These are phyloP conservation scores for Elsinoe arachidis DNA, from an alignment of 2,329 filamentous ascomycete genomes.

Conservation along the genomic window DNA sequence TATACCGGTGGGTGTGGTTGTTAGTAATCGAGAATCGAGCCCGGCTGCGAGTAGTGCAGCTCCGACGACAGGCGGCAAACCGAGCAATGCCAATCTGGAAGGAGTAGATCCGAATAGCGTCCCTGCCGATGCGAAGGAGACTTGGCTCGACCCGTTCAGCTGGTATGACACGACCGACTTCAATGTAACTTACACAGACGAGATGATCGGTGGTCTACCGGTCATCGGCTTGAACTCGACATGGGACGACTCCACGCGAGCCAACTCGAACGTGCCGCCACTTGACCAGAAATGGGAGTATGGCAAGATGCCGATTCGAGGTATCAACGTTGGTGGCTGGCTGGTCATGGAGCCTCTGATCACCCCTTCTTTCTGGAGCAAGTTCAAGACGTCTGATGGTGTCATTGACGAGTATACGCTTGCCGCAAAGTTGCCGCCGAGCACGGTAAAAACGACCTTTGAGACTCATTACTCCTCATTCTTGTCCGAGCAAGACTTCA, in stretches of 20 bases:
- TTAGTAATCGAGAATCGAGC: slow-evolving; percentile 35
- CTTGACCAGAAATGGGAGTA: slow-evolving; percentile 74
- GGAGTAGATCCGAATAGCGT: slow-evolving; percentile 37
- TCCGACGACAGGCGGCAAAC: slow-evolving; percentile 22
- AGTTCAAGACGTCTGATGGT: slow-evolving; percentile 50
- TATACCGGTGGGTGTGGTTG: slow-evolving; percentile 39
- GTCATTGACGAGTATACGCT: slow-evolving; percentile 88
- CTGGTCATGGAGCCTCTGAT: slow-evolving; percentile 91
- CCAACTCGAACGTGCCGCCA: slow-evolving; percentile 72
- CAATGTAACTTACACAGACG: slow-evolving; percentile 86
- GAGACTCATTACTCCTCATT: slow-evolving; percentile 90
- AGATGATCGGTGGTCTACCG: slow-evolving; percentile 75
- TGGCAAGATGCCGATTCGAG: slow-evolving; percentile 67
- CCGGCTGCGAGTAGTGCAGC: slow-evolving; percentile 19
- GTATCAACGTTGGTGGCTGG: slow-evolving; percentile 92
- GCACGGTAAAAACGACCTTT: slow-evolving; percentile 55
- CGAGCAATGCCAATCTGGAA: slow-evolving; percentile 38
- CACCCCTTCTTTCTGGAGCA: slow-evolving; percentile 78
- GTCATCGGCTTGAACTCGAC: slow-evolving; percentile 78
- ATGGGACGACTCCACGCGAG: slow-evolving; percentile 74
- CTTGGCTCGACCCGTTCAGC: slow-evolving; percentile 76
- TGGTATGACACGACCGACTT: slow-evolving; percentile 89
- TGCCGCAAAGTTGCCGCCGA: slow-evolving; percentile 57
- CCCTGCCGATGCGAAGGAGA: slow-evolving; percentile 56
- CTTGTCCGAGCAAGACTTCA: slow-evolving; percentile 74